phyloP scores from a whole-genome alignment of 352 stramenopile genomes.

The Globisporangium spinosum region DNA sequence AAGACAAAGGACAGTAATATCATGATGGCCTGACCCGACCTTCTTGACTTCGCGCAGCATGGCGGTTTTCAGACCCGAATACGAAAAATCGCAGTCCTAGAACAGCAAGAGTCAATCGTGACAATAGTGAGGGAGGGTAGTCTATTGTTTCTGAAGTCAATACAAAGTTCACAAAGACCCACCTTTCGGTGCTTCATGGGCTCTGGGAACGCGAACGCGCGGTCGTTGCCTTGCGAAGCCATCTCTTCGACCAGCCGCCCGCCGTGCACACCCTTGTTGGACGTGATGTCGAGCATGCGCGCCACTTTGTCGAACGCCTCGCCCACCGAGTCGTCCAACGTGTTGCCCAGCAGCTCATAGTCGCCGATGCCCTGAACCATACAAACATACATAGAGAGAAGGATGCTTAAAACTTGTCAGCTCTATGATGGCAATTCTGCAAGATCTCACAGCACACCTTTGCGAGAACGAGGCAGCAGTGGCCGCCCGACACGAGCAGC shows the following conservation, averaged over 20 bases:
- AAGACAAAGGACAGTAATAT: too few species aligned
- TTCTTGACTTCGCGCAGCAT: slow-evolving; percentile 84
- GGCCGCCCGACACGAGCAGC: slow-evolving; percentile 97
- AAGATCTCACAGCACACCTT: slow-evolving; percentile 25
- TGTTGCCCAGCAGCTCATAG: slow-evolving; percentile 94
- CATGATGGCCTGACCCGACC: slow-evolving; percentile 18
- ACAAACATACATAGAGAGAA: neutral
- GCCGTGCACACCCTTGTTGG: slow-evolving; percentile 62
- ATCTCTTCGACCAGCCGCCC: slow-evolving; percentile 94
- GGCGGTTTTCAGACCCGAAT: slow-evolving; percentile 97
- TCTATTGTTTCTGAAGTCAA: neutral
- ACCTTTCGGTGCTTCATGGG: slow-evolving; percentile 87
- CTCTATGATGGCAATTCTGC: neutral
- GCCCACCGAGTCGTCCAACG: slow-evolving; percentile 96
- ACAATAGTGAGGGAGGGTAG: neutral
- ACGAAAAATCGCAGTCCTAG: slow-evolving; percentile 96
- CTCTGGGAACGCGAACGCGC: slow-evolving; percentile 88
- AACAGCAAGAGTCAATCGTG: neutral
- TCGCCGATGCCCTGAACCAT: slow-evolving; percentile 81
- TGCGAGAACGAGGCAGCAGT: slow-evolving; percentile 95
- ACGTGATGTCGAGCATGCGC: slow-evolving; percentile 89
- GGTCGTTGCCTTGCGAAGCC: slow-evolving; percentile 88
- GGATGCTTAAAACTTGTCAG: neutral
- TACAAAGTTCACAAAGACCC: neutral
- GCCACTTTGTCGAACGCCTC: slow-evolving; percentile 99